Percentiles rank a stretch among this genome's conserved stretches.
Conservation (phyloP, 1,284 basidiomycete genomes). For the Ceratobasidium sp. region DNA sequence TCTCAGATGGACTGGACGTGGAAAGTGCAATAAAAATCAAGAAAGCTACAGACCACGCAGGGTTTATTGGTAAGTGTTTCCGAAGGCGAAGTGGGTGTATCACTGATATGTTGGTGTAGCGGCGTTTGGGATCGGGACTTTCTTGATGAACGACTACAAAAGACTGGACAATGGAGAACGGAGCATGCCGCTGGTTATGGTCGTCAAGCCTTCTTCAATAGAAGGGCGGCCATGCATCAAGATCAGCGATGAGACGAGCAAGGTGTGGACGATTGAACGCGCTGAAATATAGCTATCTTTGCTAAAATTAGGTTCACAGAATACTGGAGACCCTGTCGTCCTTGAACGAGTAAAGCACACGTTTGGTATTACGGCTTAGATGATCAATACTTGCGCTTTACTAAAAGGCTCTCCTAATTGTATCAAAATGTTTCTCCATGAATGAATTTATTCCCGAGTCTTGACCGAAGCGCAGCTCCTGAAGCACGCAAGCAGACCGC, state of each 20-base stretch:
- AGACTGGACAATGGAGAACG: constrained; percentile 67
- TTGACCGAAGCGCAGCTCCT: too few relatives aligned
- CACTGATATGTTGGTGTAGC: constrained; percentile 54
- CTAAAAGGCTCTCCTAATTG: too few relatives aligned
- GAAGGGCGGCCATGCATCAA: constrained; percentile 84
- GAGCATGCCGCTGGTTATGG: constrained; percentile 89
- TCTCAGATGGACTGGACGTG: constrained; percentile 81
- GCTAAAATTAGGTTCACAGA: too few relatives aligned
- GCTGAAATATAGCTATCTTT: background rate
- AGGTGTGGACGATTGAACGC: constrained; percentile 63
- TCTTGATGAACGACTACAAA: constrained; percentile 87
- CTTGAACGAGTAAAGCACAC: constrained; percentile 52
- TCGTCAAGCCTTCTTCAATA: constrained; percentile 86
- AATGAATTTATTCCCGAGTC: too few relatives aligned
- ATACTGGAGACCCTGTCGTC: constrained; percentile 53
- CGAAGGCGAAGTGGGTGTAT: background rate
- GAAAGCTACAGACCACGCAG: constrained; percentile 73
- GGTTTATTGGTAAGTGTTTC: constrained; percentile 68
- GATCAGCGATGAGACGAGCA: constrained; percentile 88
- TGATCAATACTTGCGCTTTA: constrained; percentile 11
- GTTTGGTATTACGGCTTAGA: too few relatives aligned
- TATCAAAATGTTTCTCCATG: too few relatives aligned
- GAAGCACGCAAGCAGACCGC: too few relatives aligned
- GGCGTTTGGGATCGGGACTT: constrained; percentile 92
- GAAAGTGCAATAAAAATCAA: constrained; percentile 77